A percentile compares a stretch with the other conserved stretches of the same genome.
phyloP scores from a whole-genome alignment of 805 yeast species.

The Zygoascus flipseniorum region DNA sequence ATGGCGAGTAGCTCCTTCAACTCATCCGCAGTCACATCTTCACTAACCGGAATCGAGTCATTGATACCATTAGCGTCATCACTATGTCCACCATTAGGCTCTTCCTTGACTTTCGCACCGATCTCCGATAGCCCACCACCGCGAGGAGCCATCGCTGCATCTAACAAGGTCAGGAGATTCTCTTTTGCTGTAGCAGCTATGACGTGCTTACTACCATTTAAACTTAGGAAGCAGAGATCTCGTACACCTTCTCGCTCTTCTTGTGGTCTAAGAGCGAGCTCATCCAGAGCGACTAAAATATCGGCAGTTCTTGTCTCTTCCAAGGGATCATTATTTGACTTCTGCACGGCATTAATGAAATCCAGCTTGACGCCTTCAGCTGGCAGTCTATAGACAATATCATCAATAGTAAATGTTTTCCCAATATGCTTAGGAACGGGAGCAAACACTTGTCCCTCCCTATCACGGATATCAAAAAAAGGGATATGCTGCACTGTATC shows the following conservation, averaged over 20 bases:
- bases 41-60: slow-evolving; percentile 2
- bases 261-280: slow-evolving; percentile 20
- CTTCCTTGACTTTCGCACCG: background rate
- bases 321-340: slow-evolving; percentile 26
- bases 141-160: slow-evolving; percentile 29
- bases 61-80: slow-evolving; percentile 31
- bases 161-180: slow-evolving; percentile 22
- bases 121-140: background rate
- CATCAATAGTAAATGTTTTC: slow-evolving; percentile 22
- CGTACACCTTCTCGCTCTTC: slow-evolving; percentile 26
- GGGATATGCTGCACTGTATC: slow-evolving; percentile 15
- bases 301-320: slow-evolving; percentile 26
- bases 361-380: slow-evolving; percentile 63
- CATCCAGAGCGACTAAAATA: slow-evolving; percentile 31
- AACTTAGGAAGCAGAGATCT: slow-evolving; percentile 29
- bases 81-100: background rate
- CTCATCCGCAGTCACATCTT: background rate
- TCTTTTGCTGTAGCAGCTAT: slow-evolving; percentile 22
- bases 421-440: slow-evolving; percentile 20
- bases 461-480: slow-evolving; percentile 26
- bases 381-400: slow-evolving; percentile 54
- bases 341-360: slow-evolving; percentile 49
- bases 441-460: slow-evolving; percentile 32
- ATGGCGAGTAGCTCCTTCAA: slow-evolving; percentile 42
- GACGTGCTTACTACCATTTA: slow-evolving; percentile 28